Evolutionary conservation across 257 asterid species (phyloP).

Genomic region (Solanum pinnatisectum): DNA sequence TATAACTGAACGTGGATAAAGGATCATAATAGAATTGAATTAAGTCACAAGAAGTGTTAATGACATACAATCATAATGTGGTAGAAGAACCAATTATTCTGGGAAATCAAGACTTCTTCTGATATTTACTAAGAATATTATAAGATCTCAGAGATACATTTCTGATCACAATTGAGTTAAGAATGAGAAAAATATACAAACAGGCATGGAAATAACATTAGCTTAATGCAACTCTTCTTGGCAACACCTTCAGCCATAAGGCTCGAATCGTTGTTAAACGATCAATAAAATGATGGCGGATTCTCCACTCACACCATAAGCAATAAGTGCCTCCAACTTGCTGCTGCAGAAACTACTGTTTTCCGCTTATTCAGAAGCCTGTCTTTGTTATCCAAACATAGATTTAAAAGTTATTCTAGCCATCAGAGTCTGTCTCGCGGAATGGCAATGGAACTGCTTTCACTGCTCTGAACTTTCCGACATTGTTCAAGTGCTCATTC

Average conservation of each 20-base stretch:
- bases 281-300: not conserved
- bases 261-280: not conserved
- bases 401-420: slow-evolving; percentile 8
- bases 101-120: not conserved
- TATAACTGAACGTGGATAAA: not conserved
- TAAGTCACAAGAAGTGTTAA: not conserved
- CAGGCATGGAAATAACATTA: not conserved
- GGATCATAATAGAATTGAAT: not conserved
- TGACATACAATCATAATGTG: not conserved
- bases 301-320: not conserved
- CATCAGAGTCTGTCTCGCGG: slow-evolving; percentile 62
- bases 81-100: not conserved
- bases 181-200: slow-evolving; percentile 2
- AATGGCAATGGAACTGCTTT: slow-evolving; percentile 87
- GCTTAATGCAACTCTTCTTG: slow-evolving; percentile 1
- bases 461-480: slow-evolving; percentile 84
- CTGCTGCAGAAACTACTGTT: not conserved
- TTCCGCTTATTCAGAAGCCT: slow-evolving; percentile 1
- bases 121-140: slow-evolving; percentile 6
- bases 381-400: not conserved
- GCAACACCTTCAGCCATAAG: not conserved
- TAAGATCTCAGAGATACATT: not conserved
- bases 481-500: slow-evolving; percentile 90
- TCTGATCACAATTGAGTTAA: not conserved
- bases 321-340: not conserved